These are phyloP conservation scores for Salicornia ramosissima DNA, from an alignment of 148 eudicot species.

Conservation along the genomic window DNA sequence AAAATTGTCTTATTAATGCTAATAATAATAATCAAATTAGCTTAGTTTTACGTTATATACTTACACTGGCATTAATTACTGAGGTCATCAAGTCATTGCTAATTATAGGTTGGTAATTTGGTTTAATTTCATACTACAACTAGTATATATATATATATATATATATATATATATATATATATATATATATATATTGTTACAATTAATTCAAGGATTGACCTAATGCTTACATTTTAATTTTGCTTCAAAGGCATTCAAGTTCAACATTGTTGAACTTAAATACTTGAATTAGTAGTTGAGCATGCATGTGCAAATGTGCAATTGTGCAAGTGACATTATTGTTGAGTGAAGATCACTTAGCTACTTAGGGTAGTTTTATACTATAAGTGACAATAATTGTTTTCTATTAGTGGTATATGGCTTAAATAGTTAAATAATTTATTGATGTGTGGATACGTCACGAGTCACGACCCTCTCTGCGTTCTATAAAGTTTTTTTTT, in stretches of 20 bases:
- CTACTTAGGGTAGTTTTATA: neutral
- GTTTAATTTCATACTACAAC: neutral
- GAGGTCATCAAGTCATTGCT: neutral
- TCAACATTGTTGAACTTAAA: neutral
- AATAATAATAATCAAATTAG: too few species aligned
- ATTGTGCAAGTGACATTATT: neutral
- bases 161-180: too few species aligned
- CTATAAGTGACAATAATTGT: neutral
- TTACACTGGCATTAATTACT: neutral
- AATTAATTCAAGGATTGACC: too few species aligned
- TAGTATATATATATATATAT: too few species aligned
- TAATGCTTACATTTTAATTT: neutral
- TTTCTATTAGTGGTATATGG: neutral
- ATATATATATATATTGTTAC: too few species aligned
- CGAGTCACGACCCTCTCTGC: too few species aligned
- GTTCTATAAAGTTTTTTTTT: too few species aligned
- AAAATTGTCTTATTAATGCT: neutral
- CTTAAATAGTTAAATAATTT: neutral
- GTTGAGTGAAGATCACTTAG: too few species aligned
- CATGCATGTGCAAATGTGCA: too few species aligned
- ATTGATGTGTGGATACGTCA: too few species aligned
- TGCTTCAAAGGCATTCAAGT: too few species aligned
- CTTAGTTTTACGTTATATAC: too few species aligned
- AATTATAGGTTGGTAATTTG: constrained; percentile 5
- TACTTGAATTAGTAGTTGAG: neutral